A percentile compares a stretch with the other conserved stretches of the same genome.
phyloP scores from a whole-genome alignment of 148 eudicot genomes.

The Cornus suecica region DNA sequence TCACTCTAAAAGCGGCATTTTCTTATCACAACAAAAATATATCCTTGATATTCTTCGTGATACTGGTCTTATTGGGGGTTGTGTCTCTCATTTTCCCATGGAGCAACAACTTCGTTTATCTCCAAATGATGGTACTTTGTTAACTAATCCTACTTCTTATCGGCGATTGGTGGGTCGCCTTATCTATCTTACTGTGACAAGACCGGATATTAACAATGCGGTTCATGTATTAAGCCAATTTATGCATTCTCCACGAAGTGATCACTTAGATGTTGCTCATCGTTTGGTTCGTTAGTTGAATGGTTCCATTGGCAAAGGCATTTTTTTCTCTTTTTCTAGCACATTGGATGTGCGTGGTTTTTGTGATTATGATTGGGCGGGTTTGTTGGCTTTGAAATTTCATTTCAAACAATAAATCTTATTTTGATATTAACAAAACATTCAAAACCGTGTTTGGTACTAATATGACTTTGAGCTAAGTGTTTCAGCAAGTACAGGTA shows the following conservation, averaged over 20 bases:
- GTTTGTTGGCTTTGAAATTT: no score
- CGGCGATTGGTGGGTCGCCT: not conserved
- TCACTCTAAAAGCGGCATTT: not conserved
- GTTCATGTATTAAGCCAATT: no score
- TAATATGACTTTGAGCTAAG: no score
- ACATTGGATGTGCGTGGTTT: not conserved
- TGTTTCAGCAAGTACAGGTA: no score
- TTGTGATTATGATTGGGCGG: conserved; percentile 13
- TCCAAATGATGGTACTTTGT: not conserved
- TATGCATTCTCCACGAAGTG: not conserved
- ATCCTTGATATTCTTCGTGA: not conserved
- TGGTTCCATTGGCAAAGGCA: not conserved
- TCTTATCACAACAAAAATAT: not conserved
- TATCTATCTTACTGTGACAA: not conserved
- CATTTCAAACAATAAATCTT: no score
- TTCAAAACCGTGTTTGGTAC: no score
- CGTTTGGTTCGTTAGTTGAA: not conserved
- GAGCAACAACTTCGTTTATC: not conserved
- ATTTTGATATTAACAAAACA: no score
- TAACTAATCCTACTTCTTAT: not conserved
- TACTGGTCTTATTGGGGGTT: not conserved
- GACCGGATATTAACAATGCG: not conserved
- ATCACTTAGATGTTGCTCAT: not conserved
- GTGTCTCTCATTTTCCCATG: not conserved
- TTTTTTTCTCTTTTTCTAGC: not conserved